Base-by-base conservation (phyloP, 306 rosid species). In the Albizia julibrissin region DNA sequence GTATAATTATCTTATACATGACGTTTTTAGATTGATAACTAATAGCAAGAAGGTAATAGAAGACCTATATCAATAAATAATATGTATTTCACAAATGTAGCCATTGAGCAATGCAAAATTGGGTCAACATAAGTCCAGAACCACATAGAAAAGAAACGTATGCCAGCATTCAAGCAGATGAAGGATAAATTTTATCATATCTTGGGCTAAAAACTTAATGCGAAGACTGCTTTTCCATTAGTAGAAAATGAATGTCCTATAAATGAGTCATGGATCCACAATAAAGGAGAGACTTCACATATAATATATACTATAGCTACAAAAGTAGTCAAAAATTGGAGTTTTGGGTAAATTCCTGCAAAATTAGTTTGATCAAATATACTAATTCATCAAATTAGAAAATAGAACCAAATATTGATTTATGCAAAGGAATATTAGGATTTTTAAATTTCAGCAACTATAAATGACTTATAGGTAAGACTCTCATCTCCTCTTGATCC, bases 101-200 rank as follows among this genome's bases (percentile, higher is more conserved):
- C 56, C 47, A 70, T 42, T 54, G 67, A 78, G 70, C 49, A 74
- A 81, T 69, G 80, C 69, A 69, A 27, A 64, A 52, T 61, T 68
- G 65, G 76, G 22, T 47, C 77, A 70, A 59, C 61, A 1, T 27
- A 31, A 10, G 65, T 52, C 43, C 47, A 74, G 33, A 47, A 75
- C 72, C 76, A 68, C 69, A 56, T 40, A 70, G 50, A 76, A 52
- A 33, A 72, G 80, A 61, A 40, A 73, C 56, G 81, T 43, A 87
- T n/a, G 68, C 76, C 76, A 24, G 75, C 71, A 24, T 46, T 67
- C 75, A 59, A 49, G 33, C 68, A 18, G 34, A 39, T 61, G 66
- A 76, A 76, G 58, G 54, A 85, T 52, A 78, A 71, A 24, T 22
- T 81, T 19, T 29, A 70, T 15, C 70, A 64, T 34, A 40, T 34